These are phyloP conservation scores for Sanghuangporus sanghuang DNA, from an alignment of 1,284 basidiomycete species.

Conservation along the genomic window DNA sequence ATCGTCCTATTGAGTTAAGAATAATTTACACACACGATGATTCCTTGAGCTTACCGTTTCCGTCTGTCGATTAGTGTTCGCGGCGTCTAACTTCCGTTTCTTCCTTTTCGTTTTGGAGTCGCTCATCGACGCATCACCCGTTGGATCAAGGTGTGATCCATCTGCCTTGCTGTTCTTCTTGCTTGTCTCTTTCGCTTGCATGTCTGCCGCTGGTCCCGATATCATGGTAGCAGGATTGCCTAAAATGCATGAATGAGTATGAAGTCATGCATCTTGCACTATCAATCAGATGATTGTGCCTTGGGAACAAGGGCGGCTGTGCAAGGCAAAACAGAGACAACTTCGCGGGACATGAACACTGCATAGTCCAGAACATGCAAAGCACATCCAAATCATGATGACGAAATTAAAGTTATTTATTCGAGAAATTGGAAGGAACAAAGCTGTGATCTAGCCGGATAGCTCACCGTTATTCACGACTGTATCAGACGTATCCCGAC, in stretches of 20 bases:
- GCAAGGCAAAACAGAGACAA: too few relatives aligned
- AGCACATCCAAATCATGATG: too few relatives aligned
- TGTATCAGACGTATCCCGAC: not conserved
- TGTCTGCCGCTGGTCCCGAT: not conserved
- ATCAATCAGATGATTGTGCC: not conserved
- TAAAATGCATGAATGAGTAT: not conserved
- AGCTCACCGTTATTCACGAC: not conserved
- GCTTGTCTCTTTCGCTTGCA: not conserved
- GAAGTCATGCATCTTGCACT: not conserved
- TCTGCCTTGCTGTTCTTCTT: too few relatives aligned
- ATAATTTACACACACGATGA: not conserved
- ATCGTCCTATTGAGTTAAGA: not conserved
- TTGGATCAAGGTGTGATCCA: conserved; percentile 11
- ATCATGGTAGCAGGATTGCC: not conserved
- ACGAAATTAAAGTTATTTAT: too few relatives aligned
- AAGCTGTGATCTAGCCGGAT: not conserved
- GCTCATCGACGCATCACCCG: not conserved
- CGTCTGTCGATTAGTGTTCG: not conserved
- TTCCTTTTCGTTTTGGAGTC: conserved; percentile 19
- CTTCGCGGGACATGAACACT: too few relatives aligned
- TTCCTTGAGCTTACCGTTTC: not conserved
- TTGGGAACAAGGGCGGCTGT: not conserved
- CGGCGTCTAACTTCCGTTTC: conserved; percentile 12
- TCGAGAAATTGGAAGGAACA: not conserved
- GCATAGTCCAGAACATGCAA: too few relatives aligned